Conservation (phyloP, 495 filamentous ascomycete genomes). For the Tuber microsphaerosporum region DNA sequence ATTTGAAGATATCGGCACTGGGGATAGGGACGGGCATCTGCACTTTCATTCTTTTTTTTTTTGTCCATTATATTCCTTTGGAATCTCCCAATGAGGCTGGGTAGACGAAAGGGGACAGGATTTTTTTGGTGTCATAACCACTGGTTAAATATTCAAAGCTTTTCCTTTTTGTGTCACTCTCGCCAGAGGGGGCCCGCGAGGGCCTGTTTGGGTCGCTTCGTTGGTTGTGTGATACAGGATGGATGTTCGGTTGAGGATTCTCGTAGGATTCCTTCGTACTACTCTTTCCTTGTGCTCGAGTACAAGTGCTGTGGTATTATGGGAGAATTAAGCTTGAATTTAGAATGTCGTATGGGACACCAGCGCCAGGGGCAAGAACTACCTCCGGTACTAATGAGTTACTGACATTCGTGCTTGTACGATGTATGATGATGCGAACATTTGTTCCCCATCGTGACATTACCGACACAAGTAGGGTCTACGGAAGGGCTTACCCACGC, state of each 20-base stretch:
- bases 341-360: background rate
- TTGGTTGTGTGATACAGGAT: background rate
- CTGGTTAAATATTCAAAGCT: background rate
- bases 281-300: background rate
- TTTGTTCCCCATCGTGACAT: background rate
- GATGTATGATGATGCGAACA: background rate
- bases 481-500: background rate
- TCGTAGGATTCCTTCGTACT: background rate
- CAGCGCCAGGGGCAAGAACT: background rate
- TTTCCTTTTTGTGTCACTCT: background rate
- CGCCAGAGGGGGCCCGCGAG: background rate
- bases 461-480: background rate
- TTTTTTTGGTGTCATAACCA: background rate
- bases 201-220: background rate
- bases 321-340: slow-evolving; percentile 8
- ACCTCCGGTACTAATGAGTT: background rate
- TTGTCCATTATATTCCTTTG: background rate
- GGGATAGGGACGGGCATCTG: background rate
- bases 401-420: background rate
- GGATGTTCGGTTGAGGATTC: slow-evolving; percentile 6
- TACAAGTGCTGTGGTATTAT: background rate
- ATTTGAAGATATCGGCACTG: background rate
- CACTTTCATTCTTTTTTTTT: background rate
- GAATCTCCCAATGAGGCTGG: background rate
- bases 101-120: background rate